Evolutionary conservation across 2,329 filamentous ascomycete species (phyloP).

Genomic region (Trichoderma endophyticum): DNA sequence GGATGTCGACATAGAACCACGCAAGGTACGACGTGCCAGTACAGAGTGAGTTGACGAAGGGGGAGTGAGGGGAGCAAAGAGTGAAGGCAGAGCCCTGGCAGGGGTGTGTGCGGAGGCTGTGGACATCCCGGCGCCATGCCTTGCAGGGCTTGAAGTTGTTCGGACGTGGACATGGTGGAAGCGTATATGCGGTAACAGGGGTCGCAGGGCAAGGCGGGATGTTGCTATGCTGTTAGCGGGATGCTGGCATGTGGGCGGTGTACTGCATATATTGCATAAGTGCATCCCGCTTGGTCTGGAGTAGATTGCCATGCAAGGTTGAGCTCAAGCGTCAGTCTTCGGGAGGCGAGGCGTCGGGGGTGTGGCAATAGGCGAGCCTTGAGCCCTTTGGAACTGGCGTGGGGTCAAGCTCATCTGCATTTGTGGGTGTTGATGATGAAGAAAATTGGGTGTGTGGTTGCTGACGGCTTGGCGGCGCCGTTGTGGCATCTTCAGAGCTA

Average conservation of each 20-base stretch:
- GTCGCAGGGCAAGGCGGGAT: not conserved
- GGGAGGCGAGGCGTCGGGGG: conserved; percentile 4
- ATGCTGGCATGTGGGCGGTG: not conserved
- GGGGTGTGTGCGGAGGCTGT: conserved; percentile 1
- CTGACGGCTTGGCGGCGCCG: conserved; percentile 15
- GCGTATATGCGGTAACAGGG: not conserved
- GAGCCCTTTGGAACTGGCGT: not conserved
- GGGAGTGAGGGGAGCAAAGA: not conserved
- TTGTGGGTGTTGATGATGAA: conserved; percentile 2
- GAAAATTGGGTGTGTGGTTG: conserved; percentile 9
- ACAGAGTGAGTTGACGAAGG: not conserved
- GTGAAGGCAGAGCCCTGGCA: not conserved
- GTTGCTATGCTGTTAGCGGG: not conserved
- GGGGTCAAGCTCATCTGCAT: conserved; percentile 12
- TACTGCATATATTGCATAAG: not conserved
- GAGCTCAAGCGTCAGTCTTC: conserved; percentile 23
- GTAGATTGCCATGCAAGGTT: conserved; percentile 19
- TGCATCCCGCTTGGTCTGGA: not conserved
- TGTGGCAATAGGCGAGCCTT: conserved; percentile 18
- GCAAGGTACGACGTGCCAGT: conserved; percentile 14
- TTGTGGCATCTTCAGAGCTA: conserved; percentile 13
- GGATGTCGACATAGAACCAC: conserved; percentile 14
- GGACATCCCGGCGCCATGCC: conserved; percentile 4
- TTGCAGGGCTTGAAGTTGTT: not conserved
- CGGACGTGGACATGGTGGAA: not conserved